phyloP scores from a whole-genome alignment of 345 rosid species.

The Salix koriyanagi region DNA sequence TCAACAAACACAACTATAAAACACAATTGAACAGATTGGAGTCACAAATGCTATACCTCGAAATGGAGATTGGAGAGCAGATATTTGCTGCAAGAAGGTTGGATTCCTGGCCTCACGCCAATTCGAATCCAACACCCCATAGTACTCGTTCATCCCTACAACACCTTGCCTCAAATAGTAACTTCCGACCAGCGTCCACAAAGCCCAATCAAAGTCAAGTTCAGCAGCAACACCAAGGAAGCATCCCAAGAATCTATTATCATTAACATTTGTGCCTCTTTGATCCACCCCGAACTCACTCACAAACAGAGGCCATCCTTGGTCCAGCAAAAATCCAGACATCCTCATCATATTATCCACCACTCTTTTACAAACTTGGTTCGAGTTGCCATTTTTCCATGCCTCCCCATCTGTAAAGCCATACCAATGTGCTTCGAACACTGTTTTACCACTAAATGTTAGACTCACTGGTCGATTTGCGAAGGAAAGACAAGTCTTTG shows the following conservation, averaged over 20 bases:
- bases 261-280: slow-evolving; percentile 58
- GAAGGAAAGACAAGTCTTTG: slow-evolving; percentile 60
- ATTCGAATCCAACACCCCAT: slow-evolving; percentile 56
- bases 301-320: slow-evolving; percentile 68
- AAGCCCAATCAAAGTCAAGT: slow-evolving; percentile 81
- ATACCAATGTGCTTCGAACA: slow-evolving; percentile 87
- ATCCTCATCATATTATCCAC: slow-evolving; percentile 44
- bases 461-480: slow-evolving; percentile 39
- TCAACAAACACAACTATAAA: neutral
- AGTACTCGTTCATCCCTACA: slow-evolving; percentile 54
- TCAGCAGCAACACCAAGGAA: slow-evolving; percentile 65
- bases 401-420: slow-evolving; percentile 62
- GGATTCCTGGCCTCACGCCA: slow-evolving; percentile 61
- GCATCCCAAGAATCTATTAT: slow-evolving; percentile 67
- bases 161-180: slow-evolving; percentile 78
- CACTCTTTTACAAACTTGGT: slow-evolving; percentile 66
- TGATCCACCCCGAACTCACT: slow-evolving; percentile 78
- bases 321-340: slow-evolving; percentile 56
- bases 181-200: slow-evolving; percentile 81
- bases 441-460: slow-evolving; percentile 57
- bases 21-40: neutral
- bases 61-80: slow-evolving; percentile 58
- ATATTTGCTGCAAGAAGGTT: slow-evolving; percentile 49
- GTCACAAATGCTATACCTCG: slow-evolving; percentile 36
- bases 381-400: slow-evolving; percentile 66